phyloP scores from a whole-genome alignment of 2,329 filamentous ascomycete genomes.

The Diplocarpon mali region DNA sequence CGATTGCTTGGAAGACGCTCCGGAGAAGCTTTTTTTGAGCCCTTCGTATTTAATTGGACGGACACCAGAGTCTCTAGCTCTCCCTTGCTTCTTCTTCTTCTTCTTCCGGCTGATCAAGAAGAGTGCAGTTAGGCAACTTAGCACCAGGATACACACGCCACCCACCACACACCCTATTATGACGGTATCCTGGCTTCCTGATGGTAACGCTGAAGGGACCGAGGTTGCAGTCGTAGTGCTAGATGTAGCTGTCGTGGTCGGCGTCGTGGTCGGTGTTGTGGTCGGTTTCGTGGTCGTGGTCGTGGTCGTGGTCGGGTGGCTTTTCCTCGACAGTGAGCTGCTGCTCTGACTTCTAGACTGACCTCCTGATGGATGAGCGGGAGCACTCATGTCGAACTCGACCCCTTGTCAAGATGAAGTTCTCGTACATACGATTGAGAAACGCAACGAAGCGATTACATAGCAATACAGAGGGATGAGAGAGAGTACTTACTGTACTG shows the following conservation, averaged over 20 bases:
- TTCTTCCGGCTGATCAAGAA: slow-evolving; percentile 12
- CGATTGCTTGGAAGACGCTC: slow-evolving; percentile 12
- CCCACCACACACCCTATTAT: slow-evolving; percentile 17
- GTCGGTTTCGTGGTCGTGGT: slow-evolving; percentile 5
- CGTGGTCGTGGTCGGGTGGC: slow-evolving; percentile 1
- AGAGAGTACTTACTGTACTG: slow-evolving; percentile 1
- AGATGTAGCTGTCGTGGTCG: slow-evolving; percentile 7
- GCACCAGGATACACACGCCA: slow-evolving; percentile 10
- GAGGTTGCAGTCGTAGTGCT: slow-evolving; percentile 6
- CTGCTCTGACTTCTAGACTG: background rate
- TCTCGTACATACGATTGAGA: background rate
- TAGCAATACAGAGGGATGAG: background rate
- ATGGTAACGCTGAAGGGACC: slow-evolving; percentile 4
- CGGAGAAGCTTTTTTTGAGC: slow-evolving; percentile 14
- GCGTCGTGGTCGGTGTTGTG: slow-evolving; percentile 5
- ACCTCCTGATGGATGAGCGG: slow-evolving; percentile 3
- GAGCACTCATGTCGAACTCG: slow-evolving; percentile 8
- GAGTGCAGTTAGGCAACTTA: slow-evolving; percentile 12
- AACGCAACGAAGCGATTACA: background rate
- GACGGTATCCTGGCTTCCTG: slow-evolving; percentile 4
- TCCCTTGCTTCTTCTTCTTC: slow-evolving; percentile 6
- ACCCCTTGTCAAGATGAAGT: background rate
- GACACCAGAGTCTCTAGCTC: background rate
- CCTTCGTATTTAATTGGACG: slow-evolving; percentile 14
- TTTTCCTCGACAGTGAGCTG: background rate